Base-by-base conservation (phyloP, 2,329 filamentous ascomycete genomes). In the Chaetomiaceae sp. region DNA sequence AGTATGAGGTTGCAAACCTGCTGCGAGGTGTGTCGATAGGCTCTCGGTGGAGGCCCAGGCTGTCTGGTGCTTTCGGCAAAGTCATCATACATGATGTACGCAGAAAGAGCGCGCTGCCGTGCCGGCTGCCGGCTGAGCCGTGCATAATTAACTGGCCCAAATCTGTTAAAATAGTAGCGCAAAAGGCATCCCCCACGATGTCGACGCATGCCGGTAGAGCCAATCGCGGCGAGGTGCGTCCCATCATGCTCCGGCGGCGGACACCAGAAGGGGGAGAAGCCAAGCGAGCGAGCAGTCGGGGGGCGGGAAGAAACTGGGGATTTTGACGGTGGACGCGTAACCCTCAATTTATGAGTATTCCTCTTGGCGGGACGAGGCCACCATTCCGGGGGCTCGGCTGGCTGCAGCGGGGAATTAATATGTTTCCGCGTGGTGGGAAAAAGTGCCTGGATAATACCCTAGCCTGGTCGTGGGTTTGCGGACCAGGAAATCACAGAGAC, bases 401-500 rank as follows among this genome's bases (percentile, higher is more conserved):
- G 51, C 42, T 51, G 55, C 40, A 42, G 48, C 48, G 52, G 55
- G 53, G 50, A 45, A 47, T 45, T 48, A 45, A 47, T 45, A 47
- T 30, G 36, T 37, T 24, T 54, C 50, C 51, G 50, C 52, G 42
- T 55, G 44, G 36, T 56, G 54, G 56, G 40, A 60, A 57, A n/a
- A 58, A 56, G 39, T 38, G 11, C 48, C 55, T 11, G 58, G 56
- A 45, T 60, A 58, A 56, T 52, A 48, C 22, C 22, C 5, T 9
- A 9, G 22, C 9, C 6, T 52, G 49, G 34, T 32, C 27, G 38
- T 29, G n/a, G n/a, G 18, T 47, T 39, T 34, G 37, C 50, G 35
- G 48, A 58, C 56, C 56, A 50, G 54, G 54, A 56, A 55, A 56
- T n/a, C n/a, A n/a, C n/a, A n/a, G n/a, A n/a, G n/a, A 33, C 35